phyloP scores from a whole-genome alignment of 345 rosid genomes.

The Eucalyptus grandis region DNA sequence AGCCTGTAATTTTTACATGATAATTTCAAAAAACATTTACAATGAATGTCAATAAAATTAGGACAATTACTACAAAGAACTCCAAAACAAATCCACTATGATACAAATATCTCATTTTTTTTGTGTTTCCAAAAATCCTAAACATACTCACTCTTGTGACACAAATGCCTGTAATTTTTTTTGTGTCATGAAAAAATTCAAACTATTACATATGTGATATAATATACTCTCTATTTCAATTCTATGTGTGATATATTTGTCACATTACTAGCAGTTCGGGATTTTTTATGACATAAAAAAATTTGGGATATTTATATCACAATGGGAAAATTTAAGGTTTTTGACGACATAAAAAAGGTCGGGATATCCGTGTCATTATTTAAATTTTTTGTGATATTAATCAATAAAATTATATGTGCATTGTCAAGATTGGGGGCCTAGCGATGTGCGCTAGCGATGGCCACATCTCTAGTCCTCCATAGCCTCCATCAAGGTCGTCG shows the following conservation, averaged over 20 bases:
- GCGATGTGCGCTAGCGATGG: not conserved
- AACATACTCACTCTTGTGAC: no score
- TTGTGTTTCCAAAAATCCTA: no score
- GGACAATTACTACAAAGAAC: not conserved
- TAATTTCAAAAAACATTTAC: not conserved
- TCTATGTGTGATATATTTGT: no score
- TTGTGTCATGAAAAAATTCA: no score
- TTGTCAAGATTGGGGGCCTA: not conserved
- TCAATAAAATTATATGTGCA: not conserved
- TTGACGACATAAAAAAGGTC: no score
- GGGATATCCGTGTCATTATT: rapidly evolving
- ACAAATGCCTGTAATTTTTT: no score
- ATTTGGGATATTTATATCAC: no score
- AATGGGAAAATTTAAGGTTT: no score
- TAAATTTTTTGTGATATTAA: not conserved
- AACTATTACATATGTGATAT: not conserved
- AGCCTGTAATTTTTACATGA: not conserved
- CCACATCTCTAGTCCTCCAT: not conserved
- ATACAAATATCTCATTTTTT: not conserved
- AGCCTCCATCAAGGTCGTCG: not conserved
- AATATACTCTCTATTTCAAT: no score
- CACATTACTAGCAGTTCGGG: no score
- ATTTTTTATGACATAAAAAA: no score
- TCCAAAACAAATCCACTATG: not conserved
- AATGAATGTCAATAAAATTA: not conserved